A percentile compares a stretch with the other conserved stretches of the same genome.
These are phyloP conservation scores for Sporodiniella umbellata DNA, from an alignment of 371 early-diverging fungal species.

Conservation along the genomic window DNA sequence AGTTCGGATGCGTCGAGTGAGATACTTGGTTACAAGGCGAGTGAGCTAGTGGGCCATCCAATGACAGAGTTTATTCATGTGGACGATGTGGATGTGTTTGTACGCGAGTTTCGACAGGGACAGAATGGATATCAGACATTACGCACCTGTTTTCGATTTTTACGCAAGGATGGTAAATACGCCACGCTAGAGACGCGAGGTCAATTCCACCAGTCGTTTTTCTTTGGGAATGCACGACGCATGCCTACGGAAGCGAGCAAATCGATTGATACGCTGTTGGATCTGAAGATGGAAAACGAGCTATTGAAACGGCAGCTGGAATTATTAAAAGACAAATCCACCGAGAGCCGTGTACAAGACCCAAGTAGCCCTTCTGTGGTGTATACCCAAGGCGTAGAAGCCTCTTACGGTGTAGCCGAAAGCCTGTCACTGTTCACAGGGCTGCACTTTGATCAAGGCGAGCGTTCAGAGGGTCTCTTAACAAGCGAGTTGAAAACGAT, in stretches of 20 bases:
- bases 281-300: conserved; percentile 24
- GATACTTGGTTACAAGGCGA: conserved; percentile 45
- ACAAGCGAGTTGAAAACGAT: too few species aligned
- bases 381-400: conserved; percentile 35
- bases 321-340: too few species aligned
- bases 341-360: neutral
- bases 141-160: conserved; percentile 10
- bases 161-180: conserved; percentile 23
- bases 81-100: conserved; percentile 22
- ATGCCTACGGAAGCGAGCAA: conserved; percentile 13
- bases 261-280: conserved; percentile 20
- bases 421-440: conserved; percentile 38
- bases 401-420: conserved; percentile 22
- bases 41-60: conserved; percentile 16
- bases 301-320: conserved; percentile 13
- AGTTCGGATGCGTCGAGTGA: conserved; percentile 36
- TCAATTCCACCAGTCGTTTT: conserved; percentile 13
- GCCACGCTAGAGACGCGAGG: conserved; percentile 19
- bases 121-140: conserved; percentile 8
- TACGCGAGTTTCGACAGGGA: conserved; percentile 16
- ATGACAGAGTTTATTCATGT: conserved; percentile 26
- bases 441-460: conserved; percentile 35
- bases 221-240: conserved; percentile 19
- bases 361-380: conserved; percentile 25
- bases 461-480: conserved; percentile 40